A percentile compares a stretch with the other conserved stretches of the same genome.
These are phyloP conservation scores for Panaeolus papilionaceus DNA, from an alignment of 768 basidiomycete genomes.

Conservation along the genomic window DNA sequence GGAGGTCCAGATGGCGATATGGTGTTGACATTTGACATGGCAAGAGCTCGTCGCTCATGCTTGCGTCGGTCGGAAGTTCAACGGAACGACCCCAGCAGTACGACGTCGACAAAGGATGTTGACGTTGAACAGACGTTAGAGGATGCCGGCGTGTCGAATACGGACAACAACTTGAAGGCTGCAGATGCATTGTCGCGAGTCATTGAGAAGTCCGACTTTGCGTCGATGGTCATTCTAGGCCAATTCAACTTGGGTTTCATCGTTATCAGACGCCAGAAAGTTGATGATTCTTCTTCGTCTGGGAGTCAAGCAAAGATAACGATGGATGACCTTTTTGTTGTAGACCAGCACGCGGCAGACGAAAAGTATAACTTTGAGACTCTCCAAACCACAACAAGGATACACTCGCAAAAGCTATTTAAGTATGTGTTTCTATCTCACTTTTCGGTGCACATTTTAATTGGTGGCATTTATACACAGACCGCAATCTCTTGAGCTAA, in stretches of 20 bases:
- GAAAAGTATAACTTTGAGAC: slow-evolving; percentile 99
- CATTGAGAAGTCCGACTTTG: slow-evolving; percentile 89
- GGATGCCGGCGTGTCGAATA: slow-evolving; percentile 49
- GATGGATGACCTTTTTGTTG: slow-evolving; percentile 92
- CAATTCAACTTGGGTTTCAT: slow-evolving; percentile 99
- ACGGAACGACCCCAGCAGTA: background rate
- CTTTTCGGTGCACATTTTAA: background rate
- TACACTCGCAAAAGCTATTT: slow-evolving; percentile 86
- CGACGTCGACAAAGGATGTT: background rate
- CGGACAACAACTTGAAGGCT: slow-evolving; percentile 55
- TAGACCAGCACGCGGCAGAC: slow-evolving; percentile 97
- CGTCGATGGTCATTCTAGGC: slow-evolving; percentile 81
- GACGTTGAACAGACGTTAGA: slow-evolving; percentile 2
- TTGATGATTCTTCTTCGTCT: background rate
- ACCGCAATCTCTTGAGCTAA: slow-evolving; percentile 78
- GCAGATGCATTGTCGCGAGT: slow-evolving; percentile 80
- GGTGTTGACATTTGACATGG: slow-evolving; percentile 34
- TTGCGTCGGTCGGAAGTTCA: slow-evolving; percentile 21
- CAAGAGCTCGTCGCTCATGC: slow-evolving; percentile 30
- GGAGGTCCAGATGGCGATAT: slow-evolving; percentile 33
- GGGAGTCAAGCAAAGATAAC: background rate
- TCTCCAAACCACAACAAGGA: slow-evolving; percentile 87
- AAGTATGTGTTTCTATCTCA: slow-evolving; percentile 53
- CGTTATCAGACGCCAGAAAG: slow-evolving; percentile 68
- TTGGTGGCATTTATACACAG: slow-evolving; percentile 46